Percentiles rank a stretch among this genome's conserved stretches.
Evolutionary conservation across 176 grass and related monocot species (phyloP).

Genomic region (Phoenix dactylifera): DNA sequence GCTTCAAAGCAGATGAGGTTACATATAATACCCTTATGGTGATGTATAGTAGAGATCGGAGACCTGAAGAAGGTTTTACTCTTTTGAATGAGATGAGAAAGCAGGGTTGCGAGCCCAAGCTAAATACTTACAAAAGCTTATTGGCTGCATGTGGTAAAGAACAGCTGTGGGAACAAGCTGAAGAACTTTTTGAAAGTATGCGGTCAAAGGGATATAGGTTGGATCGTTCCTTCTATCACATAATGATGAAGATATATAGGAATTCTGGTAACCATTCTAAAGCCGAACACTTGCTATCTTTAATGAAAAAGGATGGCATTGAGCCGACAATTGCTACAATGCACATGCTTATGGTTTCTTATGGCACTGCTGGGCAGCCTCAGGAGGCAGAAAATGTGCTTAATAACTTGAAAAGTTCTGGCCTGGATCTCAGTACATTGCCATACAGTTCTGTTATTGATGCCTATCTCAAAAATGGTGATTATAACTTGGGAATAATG

Average conservation of each 20-base stretch:
- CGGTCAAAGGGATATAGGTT: constrained; percentile 50
- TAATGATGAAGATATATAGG: constrained; percentile 93
- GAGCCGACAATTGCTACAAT: constrained; percentile 78
- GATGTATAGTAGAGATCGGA: constrained; percentile 78
- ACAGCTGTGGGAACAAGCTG: constrained; percentile 70
- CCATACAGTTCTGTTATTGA: constrained; percentile 84
- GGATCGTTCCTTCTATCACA: constrained; percentile 76
- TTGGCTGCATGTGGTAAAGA: constrained; percentile 69
- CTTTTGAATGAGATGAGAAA: constrained; percentile 74
- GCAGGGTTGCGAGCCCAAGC: constrained; percentile 54
- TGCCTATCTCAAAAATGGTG: constrained; percentile 80
- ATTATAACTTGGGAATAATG: constrained; percentile 55
- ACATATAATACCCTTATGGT: constrained; percentile 83
- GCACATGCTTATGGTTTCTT: constrained; percentile 94
- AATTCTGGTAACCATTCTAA: constrained; percentile 66
- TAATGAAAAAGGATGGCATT: constrained; percentile 74
- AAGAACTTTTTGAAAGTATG: constrained; percentile 69
- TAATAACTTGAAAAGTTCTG: constrained; percentile 61
- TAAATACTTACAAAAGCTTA: constrained; percentile 89
- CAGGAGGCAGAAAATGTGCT: constrained; percentile 77
- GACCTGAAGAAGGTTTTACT: constrained; percentile 75
- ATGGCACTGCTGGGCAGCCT: constrained; percentile 62
- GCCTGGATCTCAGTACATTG: constrained; percentile 54
- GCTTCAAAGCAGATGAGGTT: constrained; percentile 68
- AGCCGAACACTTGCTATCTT: constrained; percentile 60